These are phyloP conservation scores for Arthrobotrys entomopaga DNA, from an alignment of 2,329 filamentous ascomycete species.

Conservation along the genomic window DNA sequence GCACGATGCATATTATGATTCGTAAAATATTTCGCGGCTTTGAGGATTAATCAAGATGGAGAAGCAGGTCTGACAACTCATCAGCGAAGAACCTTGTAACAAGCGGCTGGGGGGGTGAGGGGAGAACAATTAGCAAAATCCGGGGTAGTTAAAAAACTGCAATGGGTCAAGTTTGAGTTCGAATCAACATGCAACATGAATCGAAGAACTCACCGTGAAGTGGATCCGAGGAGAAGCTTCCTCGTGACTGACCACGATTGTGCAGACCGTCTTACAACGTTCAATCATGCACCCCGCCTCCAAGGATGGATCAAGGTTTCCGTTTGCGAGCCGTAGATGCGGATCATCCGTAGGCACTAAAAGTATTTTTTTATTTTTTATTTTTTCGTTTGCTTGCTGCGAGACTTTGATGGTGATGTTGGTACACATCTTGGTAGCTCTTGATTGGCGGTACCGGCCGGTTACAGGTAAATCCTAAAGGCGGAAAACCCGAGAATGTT, in stretches of 20 bases:
- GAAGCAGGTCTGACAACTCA: constrained; percentile 53
- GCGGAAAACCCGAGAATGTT: constrained; percentile 26
- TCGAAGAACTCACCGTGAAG: constrained; percentile 31
- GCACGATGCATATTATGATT: constrained; percentile 55
- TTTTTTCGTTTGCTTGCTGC: background rate
- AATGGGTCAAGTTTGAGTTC: constrained; percentile 53
- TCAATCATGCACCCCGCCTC: constrained; percentile 55
- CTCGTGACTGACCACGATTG: constrained; percentile 55
- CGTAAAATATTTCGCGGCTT: constrained; percentile 48
- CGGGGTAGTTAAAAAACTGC: constrained; percentile 55
- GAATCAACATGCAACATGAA: constrained; percentile 30
- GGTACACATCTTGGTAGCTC: constrained; percentile 20
- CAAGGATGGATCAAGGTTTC: constrained; percentile 49
- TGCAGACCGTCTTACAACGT: constrained; percentile 54
- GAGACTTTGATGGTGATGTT: constrained; percentile 43
- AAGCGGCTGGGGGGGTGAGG: constrained; percentile 40
- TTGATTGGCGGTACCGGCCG: constrained; percentile 31
- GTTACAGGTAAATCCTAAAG: constrained; percentile 35
- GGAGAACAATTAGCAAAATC: constrained; percentile 53
- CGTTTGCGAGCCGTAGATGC: constrained; percentile 55
- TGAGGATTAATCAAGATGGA: constrained; percentile 43
- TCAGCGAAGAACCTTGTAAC: constrained; percentile 54
- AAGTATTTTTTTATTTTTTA: too few species aligned
- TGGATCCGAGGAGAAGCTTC: constrained; percentile 54
- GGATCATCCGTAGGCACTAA: constrained; percentile 52